Percentiles rank a stretch among this genome's conserved stretches.
phyloP scores from a whole-genome alignment of 2,329 filamentous ascomycete species.

The Cladophialophora psammophila region DNA sequence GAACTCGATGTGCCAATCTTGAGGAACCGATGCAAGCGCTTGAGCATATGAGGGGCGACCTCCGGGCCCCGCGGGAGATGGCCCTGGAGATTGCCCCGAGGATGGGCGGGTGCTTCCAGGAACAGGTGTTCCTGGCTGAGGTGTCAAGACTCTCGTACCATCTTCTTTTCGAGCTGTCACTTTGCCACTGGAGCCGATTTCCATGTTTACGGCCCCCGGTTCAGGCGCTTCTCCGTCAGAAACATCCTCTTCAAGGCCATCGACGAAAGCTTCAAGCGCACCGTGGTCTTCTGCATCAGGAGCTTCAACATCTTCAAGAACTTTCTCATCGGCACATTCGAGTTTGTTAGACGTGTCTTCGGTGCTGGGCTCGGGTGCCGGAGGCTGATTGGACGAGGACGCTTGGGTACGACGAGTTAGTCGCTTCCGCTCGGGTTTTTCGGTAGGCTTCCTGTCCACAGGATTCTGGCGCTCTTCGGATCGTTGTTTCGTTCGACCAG shows the following conservation, averaged over 20 bases:
- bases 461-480: slow-evolving; percentile 26
- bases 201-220: slow-evolving; percentile 87
- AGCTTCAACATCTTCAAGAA: slow-evolving; percentile 75
- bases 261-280: slow-evolving; percentile 85
- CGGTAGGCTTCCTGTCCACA: slow-evolving; percentile 44
- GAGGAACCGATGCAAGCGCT: slow-evolving; percentile 78
- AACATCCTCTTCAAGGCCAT: slow-evolving; percentile 85
- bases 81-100: slow-evolving; percentile 51
- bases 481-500: slow-evolving; percentile 45
- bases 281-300: slow-evolving; percentile 59
- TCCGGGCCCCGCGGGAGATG: slow-evolving; percentile 49
- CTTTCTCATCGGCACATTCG: slow-evolving; percentile 92
- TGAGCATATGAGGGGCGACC: slow-evolving; percentile 77
- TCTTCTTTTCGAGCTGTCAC: slow-evolving; percentile 92
- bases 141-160: slow-evolving; percentile 84
- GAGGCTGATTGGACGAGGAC: slow-evolving; percentile 60
- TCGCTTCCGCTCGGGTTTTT: slow-evolving; percentile 60
- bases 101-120: slow-evolving; percentile 37
- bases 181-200: slow-evolving; percentile 84
- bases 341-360: slow-evolving; percentile 73
- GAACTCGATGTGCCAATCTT: slow-evolving; percentile 98
- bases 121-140: slow-evolving; percentile 62
- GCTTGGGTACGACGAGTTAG: slow-evolving; percentile 67
- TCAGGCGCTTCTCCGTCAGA: slow-evolving; percentile 77
- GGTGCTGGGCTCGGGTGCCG: slow-evolving; percentile 63